Conservation (phyloP, 805 yeast species). For the Candida boidinii region DNA sequence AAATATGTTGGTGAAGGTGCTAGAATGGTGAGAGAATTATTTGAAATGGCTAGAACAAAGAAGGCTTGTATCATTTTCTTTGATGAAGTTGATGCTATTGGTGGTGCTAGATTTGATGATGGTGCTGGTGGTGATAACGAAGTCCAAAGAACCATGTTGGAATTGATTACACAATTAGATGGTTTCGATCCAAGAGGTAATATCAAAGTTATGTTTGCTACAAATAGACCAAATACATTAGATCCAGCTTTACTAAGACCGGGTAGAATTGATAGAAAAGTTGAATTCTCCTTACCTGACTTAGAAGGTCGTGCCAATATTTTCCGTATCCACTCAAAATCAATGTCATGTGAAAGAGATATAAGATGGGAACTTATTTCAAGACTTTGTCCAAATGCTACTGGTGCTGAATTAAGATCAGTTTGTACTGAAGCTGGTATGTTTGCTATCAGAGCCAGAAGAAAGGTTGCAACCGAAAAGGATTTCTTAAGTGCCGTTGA, state of each 20-base stretch:
- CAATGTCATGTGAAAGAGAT: slow-evolving; percentile 96
- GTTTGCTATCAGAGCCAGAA: slow-evolving; percentile 97
- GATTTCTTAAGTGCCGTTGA: slow-evolving; percentile 97
- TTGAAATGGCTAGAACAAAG: slow-evolving; percentile 98
- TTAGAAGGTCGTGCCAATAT: slow-evolving; percentile 97
- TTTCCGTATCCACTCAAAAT: slow-evolving; percentile 92
- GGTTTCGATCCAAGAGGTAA: slow-evolving; percentile 99
- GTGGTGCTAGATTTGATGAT: slow-evolving; percentile 99
- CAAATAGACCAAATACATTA: slow-evolving; percentile 94
- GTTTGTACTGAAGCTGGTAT: slow-evolving; percentile 99
- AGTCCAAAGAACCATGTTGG: slow-evolving; percentile 98
- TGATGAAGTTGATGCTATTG: slow-evolving; percentile 98
- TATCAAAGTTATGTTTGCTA: slow-evolving; percentile 98
- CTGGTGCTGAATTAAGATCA: slow-evolving; percentile 97
- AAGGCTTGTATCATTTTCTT: slow-evolving; percentile 97
- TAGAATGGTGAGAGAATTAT: slow-evolving; percentile 96
- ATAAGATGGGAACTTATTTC: slow-evolving; percentile 98
- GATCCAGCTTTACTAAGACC: slow-evolving; percentile 98
- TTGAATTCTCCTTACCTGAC: slow-evolving; percentile 93
- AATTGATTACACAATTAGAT: slow-evolving; percentile 92
- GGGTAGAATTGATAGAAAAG: slow-evolving; percentile 98
- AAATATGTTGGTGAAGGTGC: slow-evolving; percentile 99
- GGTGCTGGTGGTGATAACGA: slow-evolving; percentile 99
- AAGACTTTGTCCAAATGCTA: slow-evolving; percentile 93
- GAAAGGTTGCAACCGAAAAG: slow-evolving; percentile 97